Conservation (phyloP, 495 filamentous ascomycete species). For the Pseudomonodictys pantanalensis region DNA sequence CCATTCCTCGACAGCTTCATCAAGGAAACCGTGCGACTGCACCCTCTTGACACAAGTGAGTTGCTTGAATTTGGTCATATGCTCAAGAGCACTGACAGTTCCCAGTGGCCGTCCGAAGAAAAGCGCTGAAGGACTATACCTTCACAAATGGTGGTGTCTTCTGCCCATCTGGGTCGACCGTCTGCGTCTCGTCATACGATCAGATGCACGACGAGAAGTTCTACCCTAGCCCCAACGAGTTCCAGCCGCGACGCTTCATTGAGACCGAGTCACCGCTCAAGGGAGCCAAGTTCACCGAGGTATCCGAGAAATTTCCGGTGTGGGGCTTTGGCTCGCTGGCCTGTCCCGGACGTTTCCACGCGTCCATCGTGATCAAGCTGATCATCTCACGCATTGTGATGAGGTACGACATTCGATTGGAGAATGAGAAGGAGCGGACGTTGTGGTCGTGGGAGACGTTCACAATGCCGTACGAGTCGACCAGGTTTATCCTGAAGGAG, state of each 20-base stretch:
- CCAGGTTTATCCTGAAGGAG: neutral
- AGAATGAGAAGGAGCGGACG: conserved; percentile 7
- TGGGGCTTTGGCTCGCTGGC: conserved; percentile 9
- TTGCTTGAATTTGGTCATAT: neutral
- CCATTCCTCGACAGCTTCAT: conserved; percentile 9
- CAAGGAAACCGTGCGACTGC: conserved; percentile 2
- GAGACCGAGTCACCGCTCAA: neutral
- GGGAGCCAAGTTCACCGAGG: neutral
- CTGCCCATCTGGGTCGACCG: neutral
- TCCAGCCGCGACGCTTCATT: neutral
- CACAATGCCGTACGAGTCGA: conserved; percentile 8
- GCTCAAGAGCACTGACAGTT: too few relatives aligned
- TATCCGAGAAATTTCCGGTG: conserved; percentile 3
- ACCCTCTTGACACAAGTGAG: conserved; percentile 1
- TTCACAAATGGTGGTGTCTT: neutral
- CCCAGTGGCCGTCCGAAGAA: conserved; percentile 1
- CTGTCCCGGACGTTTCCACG: conserved; percentile 1
- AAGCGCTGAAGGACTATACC: neutral
- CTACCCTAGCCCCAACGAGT: neutral
- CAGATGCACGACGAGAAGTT: neutral
- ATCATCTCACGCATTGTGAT: conserved; percentile 1
- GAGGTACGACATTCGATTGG: neutral
- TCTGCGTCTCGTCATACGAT: conserved; percentile 1
- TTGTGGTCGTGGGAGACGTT: conserved; percentile 4
- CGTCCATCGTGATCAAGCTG: conserved; percentile 1